Evolutionary conservation across 768 basidiomycete species (phyloP), one percentile per base, ranked within the genome.

Genomic region (Albatrellus ellisii): DNA sequence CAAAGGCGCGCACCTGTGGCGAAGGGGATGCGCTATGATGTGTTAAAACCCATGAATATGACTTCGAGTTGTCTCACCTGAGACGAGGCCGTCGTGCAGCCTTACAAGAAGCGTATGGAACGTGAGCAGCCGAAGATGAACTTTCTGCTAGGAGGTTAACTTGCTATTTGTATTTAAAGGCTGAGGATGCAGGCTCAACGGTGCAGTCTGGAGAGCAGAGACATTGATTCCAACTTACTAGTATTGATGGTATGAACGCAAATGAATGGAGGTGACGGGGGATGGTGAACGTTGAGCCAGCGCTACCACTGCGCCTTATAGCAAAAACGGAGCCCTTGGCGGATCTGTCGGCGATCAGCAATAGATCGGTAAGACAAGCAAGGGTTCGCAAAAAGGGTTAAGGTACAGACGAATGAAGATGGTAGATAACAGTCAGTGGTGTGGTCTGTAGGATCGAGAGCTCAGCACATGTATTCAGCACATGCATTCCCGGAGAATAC

Each of bases 41-140:
- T 5, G 12, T 17, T 15, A 28, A 4, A 21, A 17, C n/a, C 14
- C 28, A 14, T 4, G 4, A 31, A 11, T 15, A 20, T n/a, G 20
- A 39, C 31, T 25, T 37, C 2, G 35, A 25, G 14, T 1, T 26
- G 17, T 51, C 51, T n/a, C 35, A 58, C 61, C 55, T 52, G 45
- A 45, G 46, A 36, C 53, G 61, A 62, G 60, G 51, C 60, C 60
- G 49, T 53, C 60, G 48, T 45, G 55, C 60, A 60, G 55, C 59
- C 61, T 60, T 60, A 62, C 59, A 62, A 58, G 60, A 62, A 62
- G 61, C 60, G 51, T 57, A 62, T 62, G 61, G 60, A 60, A 60
- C 52, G 58, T 46, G 54, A 49, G 54, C 51, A 51, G 39, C 43
- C 49, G 57, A 50, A 57, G 56, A 51, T 50, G 55, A 58, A 45